A percentile compares a stretch with the other conserved stretches of the same genome.
Conservation (phyloP, 148 eudicot species). For the Arctostaphylos glauca region DNA sequence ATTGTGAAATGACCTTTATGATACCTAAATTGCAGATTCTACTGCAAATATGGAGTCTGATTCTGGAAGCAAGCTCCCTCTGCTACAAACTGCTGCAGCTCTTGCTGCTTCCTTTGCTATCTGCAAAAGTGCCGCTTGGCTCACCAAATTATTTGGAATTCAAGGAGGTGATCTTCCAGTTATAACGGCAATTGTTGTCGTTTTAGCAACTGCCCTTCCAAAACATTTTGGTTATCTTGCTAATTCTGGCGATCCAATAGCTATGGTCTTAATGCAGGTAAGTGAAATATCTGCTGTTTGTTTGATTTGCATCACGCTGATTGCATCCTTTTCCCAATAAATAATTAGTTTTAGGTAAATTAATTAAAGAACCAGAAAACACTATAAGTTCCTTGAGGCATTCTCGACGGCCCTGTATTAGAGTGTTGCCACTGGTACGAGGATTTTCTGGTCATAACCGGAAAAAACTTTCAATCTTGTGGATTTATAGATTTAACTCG, state of each 20-base stretch:
- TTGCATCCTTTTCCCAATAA: background rate
- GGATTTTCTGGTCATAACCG: background rate
- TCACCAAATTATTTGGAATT: constrained; percentile 44
- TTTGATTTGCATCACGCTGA: background rate
- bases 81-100: constrained; percentile 67
- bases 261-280: constrained; percentile 89
- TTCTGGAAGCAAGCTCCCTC: constrained; percentile 43
- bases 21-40: constrained; percentile 41
- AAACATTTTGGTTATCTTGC: constrained; percentile 61
- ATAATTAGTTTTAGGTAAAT: background rate
- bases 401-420: background rate
- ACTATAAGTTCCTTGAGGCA: background rate
- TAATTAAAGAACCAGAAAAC: background rate
- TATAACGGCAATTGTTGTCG: constrained; percentile 64
- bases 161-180: constrained; percentile 78
- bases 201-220: constrained; percentile 74
- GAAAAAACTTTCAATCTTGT: background rate
- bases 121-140: constrained; percentile 63
- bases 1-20: background rate
- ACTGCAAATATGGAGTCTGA: constrained; percentile 24
- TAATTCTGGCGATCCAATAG: constrained; percentile 77
- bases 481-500: background rate
- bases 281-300: background rate
- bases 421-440: background rate
- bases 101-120: constrained; percentile 71